These are phyloP conservation scores for Trypanosoma mega DNA, from an alignment of 208 protist genomes.

Conservation along the genomic window DNA sequence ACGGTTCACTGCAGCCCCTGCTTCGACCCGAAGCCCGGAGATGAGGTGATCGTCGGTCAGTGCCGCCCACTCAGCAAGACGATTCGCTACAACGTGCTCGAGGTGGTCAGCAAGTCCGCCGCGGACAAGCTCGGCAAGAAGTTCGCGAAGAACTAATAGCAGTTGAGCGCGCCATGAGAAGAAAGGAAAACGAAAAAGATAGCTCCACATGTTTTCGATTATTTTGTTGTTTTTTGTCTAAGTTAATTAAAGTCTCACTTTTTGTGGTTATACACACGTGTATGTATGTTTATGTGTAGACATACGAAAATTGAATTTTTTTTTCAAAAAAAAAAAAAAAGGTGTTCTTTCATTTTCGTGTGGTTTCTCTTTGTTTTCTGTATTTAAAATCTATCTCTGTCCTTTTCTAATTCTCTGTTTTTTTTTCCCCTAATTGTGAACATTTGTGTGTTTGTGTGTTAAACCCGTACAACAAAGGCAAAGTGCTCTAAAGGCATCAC, in stretches of 20 bases:
- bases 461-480: neutral
- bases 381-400: neutral
- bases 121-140: constrained; percentile 86
- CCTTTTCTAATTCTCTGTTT: constrained; percentile 2
- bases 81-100: constrained; percentile 99
- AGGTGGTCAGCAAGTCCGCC: constrained; percentile 89
- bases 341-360: constrained; percentile 18
- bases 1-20: constrained; percentile 98
- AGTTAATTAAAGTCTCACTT: too few species aligned
- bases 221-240: neutral
- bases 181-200: too few species aligned
- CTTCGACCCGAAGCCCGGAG: constrained; percentile 98
- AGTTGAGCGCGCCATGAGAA: too few species aligned
- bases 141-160: constrained; percentile 81
- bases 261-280: too few species aligned
- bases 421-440: neutral
- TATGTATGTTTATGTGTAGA: neutral
- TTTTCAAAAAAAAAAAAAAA: constrained; percentile 6
- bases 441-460: neutral
- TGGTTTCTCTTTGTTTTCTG: constrained; percentile 25
- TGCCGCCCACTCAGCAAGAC: constrained; percentile 99
- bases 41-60: constrained; percentile 99
- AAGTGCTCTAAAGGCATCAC: neutral
- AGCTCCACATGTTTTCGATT: neutral
- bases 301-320: neutral